Evolutionary conservation across 257 asterid genomes (phyloP).

Genomic region (Galeopsis tetrahit): DNA sequence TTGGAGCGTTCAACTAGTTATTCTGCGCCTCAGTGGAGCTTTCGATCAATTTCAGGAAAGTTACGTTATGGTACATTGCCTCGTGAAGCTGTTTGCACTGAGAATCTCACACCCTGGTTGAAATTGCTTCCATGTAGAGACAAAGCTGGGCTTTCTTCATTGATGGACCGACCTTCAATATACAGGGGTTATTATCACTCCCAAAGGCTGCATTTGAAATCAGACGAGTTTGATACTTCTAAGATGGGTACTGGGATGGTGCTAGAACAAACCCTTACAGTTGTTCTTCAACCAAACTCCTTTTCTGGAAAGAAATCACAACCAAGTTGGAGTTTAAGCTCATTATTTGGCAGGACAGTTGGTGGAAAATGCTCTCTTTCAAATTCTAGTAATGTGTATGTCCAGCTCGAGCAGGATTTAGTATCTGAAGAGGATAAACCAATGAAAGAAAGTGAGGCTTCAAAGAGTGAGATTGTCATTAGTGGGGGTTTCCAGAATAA

Average conservation of each 20-base stretch:
- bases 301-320: constrained; percentile 53
- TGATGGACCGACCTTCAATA: constrained; percentile 92
- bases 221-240: constrained; percentile 61
- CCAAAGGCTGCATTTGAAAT: constrained; percentile 78
- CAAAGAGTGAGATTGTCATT: constrained; percentile 38
- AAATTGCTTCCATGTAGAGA: constrained; percentile 98
- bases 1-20: constrained; percentile 82
- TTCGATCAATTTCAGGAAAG: constrained; percentile 60
- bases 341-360: constrained; percentile 84
- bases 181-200: constrained; percentile 88
- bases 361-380: constrained; percentile 76
- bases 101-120: constrained; percentile 99
- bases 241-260: constrained; percentile 55
- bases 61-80: constrained; percentile 91
- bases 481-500: constrained; percentile 40
- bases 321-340: constrained; percentile 88
- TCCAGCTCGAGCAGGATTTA: constrained; percentile 71
- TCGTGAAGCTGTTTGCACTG: constrained; percentile 99
- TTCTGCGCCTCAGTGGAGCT: constrained; percentile 84
- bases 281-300: constrained; percentile 78
- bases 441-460: constrained; percentile 32
- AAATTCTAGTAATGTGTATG: constrained; percentile 71
- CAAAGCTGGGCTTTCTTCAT: constrained; percentile 86
- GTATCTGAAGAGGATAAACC: constrained; percentile 54
- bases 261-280: constrained; percentile 89